Percentiles rank a stretch among this genome's conserved stretches.
Evolutionary conservation across 441 rosid species (phyloP).

Genomic region (Bruguiera hainesii): DNA sequence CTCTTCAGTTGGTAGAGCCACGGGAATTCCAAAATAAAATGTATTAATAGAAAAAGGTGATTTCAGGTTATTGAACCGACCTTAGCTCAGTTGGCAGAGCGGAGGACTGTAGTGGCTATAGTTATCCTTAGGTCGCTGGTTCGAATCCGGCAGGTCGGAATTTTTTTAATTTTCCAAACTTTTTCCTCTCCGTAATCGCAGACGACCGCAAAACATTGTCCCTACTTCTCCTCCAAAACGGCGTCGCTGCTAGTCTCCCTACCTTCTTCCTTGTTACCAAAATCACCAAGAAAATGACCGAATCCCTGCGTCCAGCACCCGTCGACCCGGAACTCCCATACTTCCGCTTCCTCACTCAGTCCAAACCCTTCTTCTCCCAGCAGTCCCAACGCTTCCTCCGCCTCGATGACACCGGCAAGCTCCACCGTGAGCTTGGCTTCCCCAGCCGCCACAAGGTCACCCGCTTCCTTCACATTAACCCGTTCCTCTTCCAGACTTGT

Average conservation of each 20-base stretch:
- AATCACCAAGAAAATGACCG: no score
- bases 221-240: conserved; percentile 12
- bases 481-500: background rate
- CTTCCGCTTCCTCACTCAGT: conserved; percentile 56
- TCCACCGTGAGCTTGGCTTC: conserved; percentile 76
- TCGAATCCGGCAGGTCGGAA: conserved; percentile 46
- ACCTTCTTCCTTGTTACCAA: no score
- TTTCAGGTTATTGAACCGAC: conserved; percentile 25
- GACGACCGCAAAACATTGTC: conserved; percentile 19
- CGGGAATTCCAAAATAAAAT: no score
- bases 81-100: conserved; percentile 80
- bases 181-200: no score
- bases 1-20: no score
- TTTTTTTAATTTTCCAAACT: no score
- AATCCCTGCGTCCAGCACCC: no score
- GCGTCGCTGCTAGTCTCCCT: no score
- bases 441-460: conserved; percentile 53
- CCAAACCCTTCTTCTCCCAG: conserved; percentile 56
- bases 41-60: no score
- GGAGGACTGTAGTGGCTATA: conserved; percentile 50
- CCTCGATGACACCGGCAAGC: conserved; percentile 73
- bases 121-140: conserved; percentile 44
- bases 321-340: background rate
- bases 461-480: no score
- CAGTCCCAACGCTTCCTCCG: conserved; percentile 58